phyloP scores from a whole-genome alignment of 805 yeast genomes.

The Schizosaccharomyces osmophilus region DNA sequence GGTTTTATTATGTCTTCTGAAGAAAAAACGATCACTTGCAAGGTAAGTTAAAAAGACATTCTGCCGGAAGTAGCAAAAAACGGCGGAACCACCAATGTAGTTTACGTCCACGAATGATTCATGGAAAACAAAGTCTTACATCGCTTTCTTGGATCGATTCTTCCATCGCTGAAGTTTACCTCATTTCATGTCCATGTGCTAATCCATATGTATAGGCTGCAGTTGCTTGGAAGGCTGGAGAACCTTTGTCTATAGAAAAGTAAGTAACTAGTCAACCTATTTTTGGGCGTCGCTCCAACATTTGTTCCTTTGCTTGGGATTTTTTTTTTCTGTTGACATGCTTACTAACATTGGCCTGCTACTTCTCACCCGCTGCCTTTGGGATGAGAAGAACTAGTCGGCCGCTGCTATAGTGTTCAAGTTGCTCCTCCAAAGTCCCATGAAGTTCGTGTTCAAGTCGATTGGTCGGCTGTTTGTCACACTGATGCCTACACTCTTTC shows the following conservation, averaged over 20 bases:
- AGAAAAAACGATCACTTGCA: neutral
- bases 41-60: neutral
- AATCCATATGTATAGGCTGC: conserved; percentile 32
- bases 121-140: no score
- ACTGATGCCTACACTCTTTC: conserved; percentile 92
- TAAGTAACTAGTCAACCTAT: neutral
- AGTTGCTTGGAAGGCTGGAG: conserved; percentile 87
- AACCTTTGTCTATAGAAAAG: conserved; percentile 37
- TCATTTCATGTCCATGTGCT: neutral
- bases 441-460: conserved; percentile 79
- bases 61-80: conserved; percentile 35
- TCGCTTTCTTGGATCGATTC: neutral
- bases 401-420: conserved; percentile 21
- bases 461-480: conserved; percentile 87
- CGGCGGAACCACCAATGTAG: conserved; percentile 66
- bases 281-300: no score
- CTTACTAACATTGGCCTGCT: neutral
- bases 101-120: conserved; percentile 13
- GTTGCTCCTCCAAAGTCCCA: conserved; percentile 91
- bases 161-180: neutral
- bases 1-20: neutral
- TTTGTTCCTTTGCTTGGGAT: no score
- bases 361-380: neutral
- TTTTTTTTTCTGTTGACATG: neutral
- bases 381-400: neutral